Evolutionary conservation across 495 filamentous ascomycete genomes (phyloP), one percentile per base, ranked within the genome.

Genomic region (Xylaria venustula): DNA sequence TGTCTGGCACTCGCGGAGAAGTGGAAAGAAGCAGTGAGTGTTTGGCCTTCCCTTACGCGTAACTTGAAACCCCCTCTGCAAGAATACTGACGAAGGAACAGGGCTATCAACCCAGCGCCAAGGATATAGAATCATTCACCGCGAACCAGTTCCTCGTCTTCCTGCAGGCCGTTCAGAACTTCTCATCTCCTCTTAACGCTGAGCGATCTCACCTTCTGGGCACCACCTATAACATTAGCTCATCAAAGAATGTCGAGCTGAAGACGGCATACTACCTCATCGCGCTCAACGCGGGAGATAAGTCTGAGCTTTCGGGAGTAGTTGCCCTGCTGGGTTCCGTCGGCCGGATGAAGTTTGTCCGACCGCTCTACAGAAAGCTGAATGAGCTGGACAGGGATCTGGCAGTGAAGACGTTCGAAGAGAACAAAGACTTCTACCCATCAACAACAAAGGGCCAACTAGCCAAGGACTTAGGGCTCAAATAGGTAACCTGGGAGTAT

Each of bases 311-410:
- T 63, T 71, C 84, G 40, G 85, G 87, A 0, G 84, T 91, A 0
- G 87, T 87, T 6, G 85, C 90, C 51, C 78, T 96, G 15, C 78
- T 97, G 37, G 88, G 90, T 3, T 81, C 80, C 15, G 91, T 96
- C 62, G 93, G 93, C 4, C 83, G 94, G 51, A 97, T 98, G 93
- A 98, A 98, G 82, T 97, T 93, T 73, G 92, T 97, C 54, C 82
- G 92, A 60, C 90, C 92, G 52, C 73, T 98, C 72, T 94, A 85
- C 77, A 83, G 87, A 62, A 77, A 82, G 56, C 75, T 98, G 64
- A 87, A 87, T 64, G 84, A 85, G 65, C 81, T 88, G 2, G 88
- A 96, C 76, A 79, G 84, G 30, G 74, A 85, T 28, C 72, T 96
- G 68, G 93, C 94, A 7, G 64, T 91, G 42, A 79, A 84, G 71